Evolutionary conservation across 192 early-diverging fungal genomes (phyloP).

Genomic region (Chytriomyces sp.): DNA sequence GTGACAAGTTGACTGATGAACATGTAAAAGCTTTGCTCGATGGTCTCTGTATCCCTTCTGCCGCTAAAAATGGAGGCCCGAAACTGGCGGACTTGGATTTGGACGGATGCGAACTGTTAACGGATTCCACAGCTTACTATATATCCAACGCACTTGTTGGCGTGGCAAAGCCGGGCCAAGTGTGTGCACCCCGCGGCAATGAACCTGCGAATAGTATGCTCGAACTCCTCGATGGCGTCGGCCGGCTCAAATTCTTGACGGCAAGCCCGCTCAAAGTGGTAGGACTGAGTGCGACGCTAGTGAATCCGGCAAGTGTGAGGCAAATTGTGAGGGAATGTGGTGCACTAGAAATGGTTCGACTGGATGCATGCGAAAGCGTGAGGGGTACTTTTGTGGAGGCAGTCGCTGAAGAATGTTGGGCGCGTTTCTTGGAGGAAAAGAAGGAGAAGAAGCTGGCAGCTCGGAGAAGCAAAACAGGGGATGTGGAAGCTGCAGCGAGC

Average conservation of each 20-base stretch:
- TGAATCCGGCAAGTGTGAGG: conserved; percentile 7
- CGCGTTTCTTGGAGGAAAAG: not conserved
- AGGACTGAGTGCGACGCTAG: conserved; percentile 5
- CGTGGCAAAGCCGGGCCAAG: not conserved
- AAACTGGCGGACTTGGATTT: conserved; percentile 9
- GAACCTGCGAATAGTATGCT: conserved; percentile 18
- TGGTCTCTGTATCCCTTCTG: not conserved
- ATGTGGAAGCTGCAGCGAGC: not conserved
- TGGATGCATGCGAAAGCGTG: conserved; percentile 34
- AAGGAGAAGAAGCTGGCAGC: not conserved
- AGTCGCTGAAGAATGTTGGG: conserved; percentile 33
- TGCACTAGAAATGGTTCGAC: conserved; percentile 23
- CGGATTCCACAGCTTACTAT: not conserved
- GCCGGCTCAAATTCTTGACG: conserved; percentile 30
- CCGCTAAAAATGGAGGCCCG: not conserved
- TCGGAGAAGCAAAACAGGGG: not conserved
- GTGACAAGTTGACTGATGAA: conserved; percentile 17
- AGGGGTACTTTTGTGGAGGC: conserved; percentile 23
- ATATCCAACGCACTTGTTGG: not conserved
- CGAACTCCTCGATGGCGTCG: conserved; percentile 18
- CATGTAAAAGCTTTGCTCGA: conserved; percentile 11
- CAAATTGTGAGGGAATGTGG: conserved; percentile 30
- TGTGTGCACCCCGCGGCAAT: not conserved
- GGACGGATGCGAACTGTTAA: conserved; percentile 23
- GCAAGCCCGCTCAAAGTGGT: not conserved